Evolutionary conservation across 139 green algal species (phyloP), one percentile per base, ranked within the genome.

Genomic region (Chlorella ohadii): DNA sequence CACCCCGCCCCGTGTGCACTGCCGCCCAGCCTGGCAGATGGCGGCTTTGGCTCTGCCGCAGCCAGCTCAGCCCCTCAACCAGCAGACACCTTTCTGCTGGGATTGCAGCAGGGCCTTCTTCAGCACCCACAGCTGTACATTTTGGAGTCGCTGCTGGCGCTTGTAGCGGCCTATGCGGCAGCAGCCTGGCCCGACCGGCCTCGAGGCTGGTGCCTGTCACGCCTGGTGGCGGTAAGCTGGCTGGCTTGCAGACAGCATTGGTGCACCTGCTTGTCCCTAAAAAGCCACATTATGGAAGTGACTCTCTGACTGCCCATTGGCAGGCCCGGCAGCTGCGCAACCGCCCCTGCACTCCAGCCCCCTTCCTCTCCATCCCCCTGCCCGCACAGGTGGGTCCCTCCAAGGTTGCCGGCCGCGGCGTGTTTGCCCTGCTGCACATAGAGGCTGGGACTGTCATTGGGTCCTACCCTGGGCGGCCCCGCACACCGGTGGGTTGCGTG

Each of bases 391-490:
- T 90, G n/a, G 27, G 66, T 5, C 44, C 79, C 13, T 92, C 87
- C 25, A 23, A 51, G 11, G 74, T 94, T 34, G 65, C 81, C 16
- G 91, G 89, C 1, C 44, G 67, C n/a, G 91, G 91, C 41, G 71
- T 94, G 25, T 95, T 95, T 79, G 86, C 91, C 0, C 39, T 15
- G 5, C 44, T 33, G 15, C 16, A 63, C 65, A 92, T 94, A 63
- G n/a, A 83, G 23, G 61, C 61, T 3, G 81, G 87, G 41, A 91
- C 88, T 7, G 56, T 88, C 15, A 64, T 94, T 22, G 91, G 91
- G 27, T n/a, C 61, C 31, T 94, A 94, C 79, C 91, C 91, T 17
- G 91, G 91, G 9, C 73, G 87, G 12, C 86, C 85, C 2, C 81
- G 91, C 38, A 78, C 65, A 22, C 34, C 83, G 20, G 51, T 59